These are phyloP conservation scores for Boeremia exigua DNA, from an alignment of 2,329 filamentous ascomycete species.

Conservation along the genomic window DNA sequence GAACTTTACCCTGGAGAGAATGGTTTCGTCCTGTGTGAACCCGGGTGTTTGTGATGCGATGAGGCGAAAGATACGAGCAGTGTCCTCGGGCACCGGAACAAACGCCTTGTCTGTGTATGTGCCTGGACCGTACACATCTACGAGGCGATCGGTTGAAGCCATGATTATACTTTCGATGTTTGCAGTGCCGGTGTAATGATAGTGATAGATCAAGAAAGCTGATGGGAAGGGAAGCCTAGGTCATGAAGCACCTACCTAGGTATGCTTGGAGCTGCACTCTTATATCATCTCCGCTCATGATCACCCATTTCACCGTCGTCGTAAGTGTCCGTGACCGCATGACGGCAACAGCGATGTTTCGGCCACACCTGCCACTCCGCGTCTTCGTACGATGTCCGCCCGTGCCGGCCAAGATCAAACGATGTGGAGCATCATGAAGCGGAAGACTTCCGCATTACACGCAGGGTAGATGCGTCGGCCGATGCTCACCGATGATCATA, in stretches of 20 bases:
- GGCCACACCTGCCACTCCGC: background rate
- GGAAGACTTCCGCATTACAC: constrained; percentile 9
- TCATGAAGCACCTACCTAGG: too few species aligned
- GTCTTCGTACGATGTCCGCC: constrained; percentile 10
- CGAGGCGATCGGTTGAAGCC: constrained; percentile 6
- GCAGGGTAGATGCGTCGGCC: background rate
- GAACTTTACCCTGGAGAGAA: constrained; percentile 49
- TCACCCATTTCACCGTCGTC: background rate
- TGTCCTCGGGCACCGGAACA: constrained; percentile 48
- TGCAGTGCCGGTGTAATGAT: background rate
- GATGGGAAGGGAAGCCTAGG: too few species aligned
- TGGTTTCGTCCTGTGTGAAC: constrained; percentile 46
- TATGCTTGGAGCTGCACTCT: background rate
- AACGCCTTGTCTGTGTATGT: constrained; percentile 49
- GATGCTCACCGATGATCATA: constrained; percentile 4
- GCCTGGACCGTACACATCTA: constrained; percentile 50
- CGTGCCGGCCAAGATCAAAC: background rate
- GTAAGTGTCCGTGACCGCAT: background rate
- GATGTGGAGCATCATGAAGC: constrained; percentile 5
- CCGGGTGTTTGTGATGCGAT: constrained; percentile 49
- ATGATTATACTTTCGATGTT: background rate
- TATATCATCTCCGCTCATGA: background rate
- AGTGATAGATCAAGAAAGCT: too few species aligned
- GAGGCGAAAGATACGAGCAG: constrained; percentile 47
- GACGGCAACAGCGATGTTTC: background rate